Evolutionary conservation across 1,284 basidiomycete species (phyloP).

Genomic region (Omphalotus olearius): DNA sequence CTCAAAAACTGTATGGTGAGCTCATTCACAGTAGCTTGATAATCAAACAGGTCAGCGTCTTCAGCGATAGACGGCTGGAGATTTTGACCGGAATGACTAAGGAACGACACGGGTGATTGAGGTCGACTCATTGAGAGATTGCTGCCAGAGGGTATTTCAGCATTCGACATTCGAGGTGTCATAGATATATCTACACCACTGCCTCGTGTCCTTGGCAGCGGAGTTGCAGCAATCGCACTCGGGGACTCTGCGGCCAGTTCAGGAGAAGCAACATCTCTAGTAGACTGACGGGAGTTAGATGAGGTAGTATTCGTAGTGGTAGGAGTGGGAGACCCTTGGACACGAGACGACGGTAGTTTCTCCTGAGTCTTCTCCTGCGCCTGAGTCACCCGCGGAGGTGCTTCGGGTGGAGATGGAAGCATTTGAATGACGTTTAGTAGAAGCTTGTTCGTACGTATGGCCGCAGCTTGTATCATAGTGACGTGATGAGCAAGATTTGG

Average conservation of each 20-base stretch:
- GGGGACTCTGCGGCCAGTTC: constrained; percentile 34
- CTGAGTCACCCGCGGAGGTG: constrained; percentile 24
- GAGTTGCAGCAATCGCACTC: constrained; percentile 21
- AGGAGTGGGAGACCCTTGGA: constrained; percentile 51
- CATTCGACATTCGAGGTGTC: constrained; percentile 24
- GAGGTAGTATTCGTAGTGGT: constrained; percentile 30
- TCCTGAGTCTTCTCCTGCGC: constrained; percentile 25
- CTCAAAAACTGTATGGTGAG: constrained; percentile 93
- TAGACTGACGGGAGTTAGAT: constrained; percentile 23
- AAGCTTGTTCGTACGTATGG: constrained; percentile 82
- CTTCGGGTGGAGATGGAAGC: constrained; percentile 68
- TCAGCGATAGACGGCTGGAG: constrained; percentile 33
- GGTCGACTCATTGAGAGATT: constrained; percentile 40
- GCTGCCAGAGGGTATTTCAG: constrained; percentile 13
- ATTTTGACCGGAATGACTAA: constrained; percentile 33
- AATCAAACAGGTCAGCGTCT: constrained; percentile 85
- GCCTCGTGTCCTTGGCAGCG: constrained; percentile 22
- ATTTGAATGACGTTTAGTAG: constrained; percentile 85
- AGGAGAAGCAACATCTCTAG: constrained; percentile 43
- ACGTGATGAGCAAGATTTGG: constrained; percentile 94
- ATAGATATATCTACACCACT: constrained; percentile 27
- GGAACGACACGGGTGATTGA: constrained; percentile 49
- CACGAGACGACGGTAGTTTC: constrained; percentile 25
- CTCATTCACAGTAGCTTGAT: constrained; percentile 87
- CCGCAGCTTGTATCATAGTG: constrained; percentile 84